Conservation (phyloP, 2,329 filamentous ascomycete genomes). For the Epichloe uncinata region DNA sequence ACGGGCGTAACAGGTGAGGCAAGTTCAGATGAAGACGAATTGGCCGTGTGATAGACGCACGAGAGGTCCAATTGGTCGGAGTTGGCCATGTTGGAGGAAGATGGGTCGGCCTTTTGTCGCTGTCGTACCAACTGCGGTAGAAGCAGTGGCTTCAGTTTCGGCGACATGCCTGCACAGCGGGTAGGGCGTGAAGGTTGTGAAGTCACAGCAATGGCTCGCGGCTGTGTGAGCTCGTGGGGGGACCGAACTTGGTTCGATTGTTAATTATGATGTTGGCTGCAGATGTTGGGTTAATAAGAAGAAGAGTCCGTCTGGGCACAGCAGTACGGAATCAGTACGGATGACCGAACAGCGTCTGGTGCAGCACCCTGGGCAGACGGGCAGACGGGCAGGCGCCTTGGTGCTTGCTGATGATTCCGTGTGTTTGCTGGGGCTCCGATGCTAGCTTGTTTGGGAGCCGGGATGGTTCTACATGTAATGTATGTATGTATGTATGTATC, state of each 20-base stretch:
- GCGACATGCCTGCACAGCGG: slow-evolving; percentile 5
- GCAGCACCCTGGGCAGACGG: too few relatives aligned
- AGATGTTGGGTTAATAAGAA: background rate
- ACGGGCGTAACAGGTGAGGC: slow-evolving; percentile 59
- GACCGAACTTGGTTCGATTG: background rate
- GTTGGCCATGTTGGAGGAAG: slow-evolving; percentile 18
- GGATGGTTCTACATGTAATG: background rate
- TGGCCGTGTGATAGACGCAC: slow-evolving; percentile 32
- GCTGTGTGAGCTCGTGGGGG: background rate
- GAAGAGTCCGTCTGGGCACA: background rate
- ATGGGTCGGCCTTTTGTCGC: slow-evolving; percentile 6
- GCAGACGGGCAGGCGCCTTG: background rate
- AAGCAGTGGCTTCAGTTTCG: slow-evolving; percentile 6
- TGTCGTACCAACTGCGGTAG: slow-evolving; percentile 5
- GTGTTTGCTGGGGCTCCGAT: background rate
- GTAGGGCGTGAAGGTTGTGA: background rate
- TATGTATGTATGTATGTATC: too few relatives aligned
- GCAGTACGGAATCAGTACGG: too few relatives aligned
- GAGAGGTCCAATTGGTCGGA: slow-evolving; percentile 21
- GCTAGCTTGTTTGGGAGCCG: background rate
- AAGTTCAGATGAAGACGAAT: slow-evolving; percentile 51
- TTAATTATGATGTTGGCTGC: background rate
- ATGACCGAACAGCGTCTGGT: background rate
- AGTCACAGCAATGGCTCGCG: background rate
- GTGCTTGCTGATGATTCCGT: slow-evolving; percentile 2